Evolutionary conservation across 2,329 filamentous ascomycete species (phyloP).

Genomic region (Cryphonectria parasitica): DNA sequence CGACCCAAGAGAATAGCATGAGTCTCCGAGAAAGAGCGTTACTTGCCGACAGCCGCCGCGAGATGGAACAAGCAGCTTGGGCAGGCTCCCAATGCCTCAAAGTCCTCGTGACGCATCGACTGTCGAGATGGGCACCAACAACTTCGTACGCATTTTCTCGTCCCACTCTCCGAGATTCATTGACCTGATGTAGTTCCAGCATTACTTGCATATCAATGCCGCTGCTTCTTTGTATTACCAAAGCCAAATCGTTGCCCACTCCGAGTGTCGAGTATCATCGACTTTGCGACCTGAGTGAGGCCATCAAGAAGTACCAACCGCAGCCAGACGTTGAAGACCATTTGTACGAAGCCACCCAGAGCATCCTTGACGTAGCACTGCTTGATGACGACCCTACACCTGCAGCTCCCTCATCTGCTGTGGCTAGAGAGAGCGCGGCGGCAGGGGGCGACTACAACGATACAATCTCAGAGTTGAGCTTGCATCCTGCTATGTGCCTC

Average conservation of each 20-base stretch:
- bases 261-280: slow-evolving; percentile 47
- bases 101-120: slow-evolving; percentile 49
- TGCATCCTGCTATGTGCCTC: slow-evolving; percentile 45
- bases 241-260: slow-evolving; percentile 42
- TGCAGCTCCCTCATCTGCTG: slow-evolving; percentile 17
- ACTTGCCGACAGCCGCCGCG: slow-evolving; percentile 45
- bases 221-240: slow-evolving; percentile 42
- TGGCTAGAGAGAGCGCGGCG: slow-evolving; percentile 15
- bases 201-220: slow-evolving; percentile 44
- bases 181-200: slow-evolving; percentile 26
- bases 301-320: slow-evolving; percentile 50
- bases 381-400: slow-evolving; percentile 36
- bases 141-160: slow-evolving; percentile 46
- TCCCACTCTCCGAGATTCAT: not conserved
- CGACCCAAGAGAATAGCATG: slow-evolving; percentile 34
- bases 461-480: slow-evolving; percentile 36
- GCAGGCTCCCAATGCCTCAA: slow-evolving; percentile 51
- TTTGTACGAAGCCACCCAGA: slow-evolving; percentile 48
- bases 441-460: slow-evolving; percentile 23
- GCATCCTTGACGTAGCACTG: slow-evolving; percentile 48
- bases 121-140: slow-evolving; percentile 51
- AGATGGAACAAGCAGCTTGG: slow-evolving; percentile 49
- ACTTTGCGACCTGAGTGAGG: slow-evolving; percentile 49
- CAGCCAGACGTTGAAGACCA: slow-evolving; percentile 52
- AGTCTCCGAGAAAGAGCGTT: slow-evolving; percentile 39